Evolutionary conservation across 2,329 filamentous ascomycete species (phyloP), one percentile per base, ranked within the genome.

Genomic region (Claviceps citrina): DNA sequence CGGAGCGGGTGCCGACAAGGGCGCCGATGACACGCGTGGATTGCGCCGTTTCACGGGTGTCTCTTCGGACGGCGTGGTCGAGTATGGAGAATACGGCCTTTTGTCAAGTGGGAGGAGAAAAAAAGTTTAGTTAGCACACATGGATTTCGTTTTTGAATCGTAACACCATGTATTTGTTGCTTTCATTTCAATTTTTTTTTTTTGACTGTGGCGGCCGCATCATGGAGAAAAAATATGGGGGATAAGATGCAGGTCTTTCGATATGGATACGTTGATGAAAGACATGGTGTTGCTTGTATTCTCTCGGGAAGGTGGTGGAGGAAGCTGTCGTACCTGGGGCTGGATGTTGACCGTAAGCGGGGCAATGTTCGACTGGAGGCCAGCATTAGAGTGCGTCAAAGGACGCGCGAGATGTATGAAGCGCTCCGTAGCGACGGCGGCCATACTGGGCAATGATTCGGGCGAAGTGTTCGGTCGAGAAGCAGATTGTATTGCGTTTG

Each of bases 1-100:
- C 91, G 59, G 82, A 91, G 51, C 91, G 82, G 50, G 81, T 81
- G 58, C 91, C 91, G 43, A 98, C 78, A 42, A 98, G 77, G 44
- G 91, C 94, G 55, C 91, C 91, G 57, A 98, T 98, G 48, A 98
- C 91, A 57, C 91, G 84, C 55, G 91, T 85, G 57, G 91, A 86
- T 63, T 94, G 85, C 49, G 81, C 79, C 48, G 49, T 52, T 50
- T 76, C 70, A 51, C 66, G 67, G 50, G 66, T 65, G 55, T 93
- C 86, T 56, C 89, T 81, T 64, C 91, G 84, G 51, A 89, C 76
- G 51, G 89, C 87, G 70, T 98, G 91, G 67, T 98, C 91, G 60
- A 93, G 67, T 70, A 94, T 74, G 57, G 79, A 70, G 69, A 93
- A 69, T 47, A 81, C 67, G 43, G 76, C 75, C 76, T 79, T 22